Conservation (phyloP, 2,329 filamentous ascomycete species). For the Neofusicoccum kwambonambiense region DNA sequence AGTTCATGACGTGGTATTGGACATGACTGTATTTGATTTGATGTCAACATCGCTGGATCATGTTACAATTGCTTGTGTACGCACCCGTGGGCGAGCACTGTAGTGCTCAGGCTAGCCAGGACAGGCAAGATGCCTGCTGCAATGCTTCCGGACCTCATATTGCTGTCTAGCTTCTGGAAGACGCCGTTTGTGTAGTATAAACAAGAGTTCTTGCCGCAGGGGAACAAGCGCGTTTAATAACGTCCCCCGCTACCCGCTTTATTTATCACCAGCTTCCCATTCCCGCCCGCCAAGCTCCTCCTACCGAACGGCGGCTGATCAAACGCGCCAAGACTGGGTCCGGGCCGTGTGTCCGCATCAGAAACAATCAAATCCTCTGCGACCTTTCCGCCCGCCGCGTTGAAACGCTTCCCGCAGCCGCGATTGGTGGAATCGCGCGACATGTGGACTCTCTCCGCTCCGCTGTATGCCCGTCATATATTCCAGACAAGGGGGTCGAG, state of each 20-base stretch:
- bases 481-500: not conserved
- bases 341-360: not conserved
- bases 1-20: constrained; percentile 14
- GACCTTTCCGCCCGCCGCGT: not conserved
- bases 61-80: not conserved
- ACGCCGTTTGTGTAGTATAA: no score
- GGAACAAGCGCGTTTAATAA: not conserved
- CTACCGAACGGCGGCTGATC: not conserved
- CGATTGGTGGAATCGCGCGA: not conserved
- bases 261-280: not conserved
- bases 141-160: not conserved
- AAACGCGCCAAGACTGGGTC: constrained; percentile 4
- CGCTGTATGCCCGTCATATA: not conserved
- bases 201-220: not conserved
- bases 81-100: constrained; percentile 4
- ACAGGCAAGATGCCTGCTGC: not conserved
- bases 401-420: not conserved
- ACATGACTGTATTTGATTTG: not conserved
- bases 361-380: not conserved
- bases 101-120: not conserved
- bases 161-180: not conserved
- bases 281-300: not conserved
- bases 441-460: not conserved
- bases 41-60: no score
- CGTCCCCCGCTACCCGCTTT: not conserved